Conservation (phyloP, 2,329 filamentous ascomycete genomes). For the Scytalidium sp. region DNA sequence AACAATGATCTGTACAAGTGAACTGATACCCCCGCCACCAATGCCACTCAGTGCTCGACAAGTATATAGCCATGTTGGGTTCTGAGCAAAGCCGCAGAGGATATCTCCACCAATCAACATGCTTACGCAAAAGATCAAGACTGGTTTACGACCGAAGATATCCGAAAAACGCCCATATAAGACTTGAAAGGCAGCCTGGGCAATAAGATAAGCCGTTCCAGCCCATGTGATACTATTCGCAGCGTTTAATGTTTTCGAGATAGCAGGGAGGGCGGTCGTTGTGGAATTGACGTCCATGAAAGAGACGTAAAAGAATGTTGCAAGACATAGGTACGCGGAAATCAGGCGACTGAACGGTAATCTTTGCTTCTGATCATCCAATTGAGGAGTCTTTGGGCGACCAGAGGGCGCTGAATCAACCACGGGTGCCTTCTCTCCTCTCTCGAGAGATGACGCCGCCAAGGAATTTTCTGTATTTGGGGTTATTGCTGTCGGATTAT, state of each 20-base stretch:
- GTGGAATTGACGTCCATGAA: too few species aligned
- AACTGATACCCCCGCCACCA: slow-evolving; percentile 41
- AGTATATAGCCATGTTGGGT: slow-evolving; percentile 41
- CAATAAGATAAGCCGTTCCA: too few species aligned
- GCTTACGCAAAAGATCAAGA: slow-evolving; percentile 53
- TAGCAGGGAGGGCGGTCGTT: too few species aligned
- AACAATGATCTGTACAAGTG: slow-evolving; percentile 44
- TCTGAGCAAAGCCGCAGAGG: slow-evolving; percentile 38
- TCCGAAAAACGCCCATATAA: slow-evolving; percentile 70
- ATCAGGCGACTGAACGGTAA: background rate
- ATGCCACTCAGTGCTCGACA: slow-evolving; percentile 50
- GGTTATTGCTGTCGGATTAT: too few species aligned
- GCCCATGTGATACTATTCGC: too few species aligned
- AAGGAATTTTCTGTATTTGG: too few species aligned
- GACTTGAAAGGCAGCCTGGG: slow-evolving; percentile 55
- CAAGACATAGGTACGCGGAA: background rate
- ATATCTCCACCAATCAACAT: slow-evolving; percentile 43
- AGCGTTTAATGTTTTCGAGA: too few species aligned
- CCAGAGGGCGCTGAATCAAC: too few species aligned
- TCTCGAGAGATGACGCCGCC: too few species aligned
- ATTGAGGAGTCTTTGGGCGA: background rate
- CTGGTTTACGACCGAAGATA: slow-evolving; percentile 67
- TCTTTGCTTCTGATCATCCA: slow-evolving; percentile 1
- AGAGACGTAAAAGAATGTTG: background rate
- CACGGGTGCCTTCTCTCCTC: too few species aligned